phyloP scores from a whole-genome alignment of 2,329 filamentous ascomycete species.

The Hawksworthiomyces lignivorus region DNA sequence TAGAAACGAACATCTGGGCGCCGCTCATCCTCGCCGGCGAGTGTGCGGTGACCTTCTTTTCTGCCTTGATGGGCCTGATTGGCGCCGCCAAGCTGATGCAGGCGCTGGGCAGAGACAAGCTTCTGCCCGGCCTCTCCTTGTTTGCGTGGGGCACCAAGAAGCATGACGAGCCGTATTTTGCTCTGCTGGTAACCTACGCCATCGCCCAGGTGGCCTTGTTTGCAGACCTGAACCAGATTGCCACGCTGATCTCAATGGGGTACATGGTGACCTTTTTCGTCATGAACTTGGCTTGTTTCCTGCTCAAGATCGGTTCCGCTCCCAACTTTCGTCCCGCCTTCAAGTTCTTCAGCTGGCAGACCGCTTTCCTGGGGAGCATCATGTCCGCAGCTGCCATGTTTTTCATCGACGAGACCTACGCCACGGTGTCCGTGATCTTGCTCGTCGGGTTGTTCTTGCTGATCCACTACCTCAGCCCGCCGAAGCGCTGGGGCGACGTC shows the following conservation, averaged over 20 bases:
- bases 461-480: slow-evolving; percentile 78
- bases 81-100: slow-evolving; percentile 79
- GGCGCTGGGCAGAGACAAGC: slow-evolving; percentile 69
- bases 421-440: slow-evolving; percentile 64
- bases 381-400: slow-evolving; percentile 78
- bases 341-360: slow-evolving; percentile 83
- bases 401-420: slow-evolving; percentile 78
- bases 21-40: slow-evolving; percentile 71
- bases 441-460: slow-evolving; percentile 71
- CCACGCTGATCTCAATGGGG: slow-evolving; percentile 83
- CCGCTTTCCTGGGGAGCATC: slow-evolving; percentile 66
- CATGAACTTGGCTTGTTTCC: slow-evolving; percentile 79
- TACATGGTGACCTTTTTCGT: slow-evolving; percentile 84
- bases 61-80: slow-evolving; percentile 78
- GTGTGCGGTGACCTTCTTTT: slow-evolving; percentile 76
- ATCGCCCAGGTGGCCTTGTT: slow-evolving; percentile 75
- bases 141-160: slow-evolving; percentile 68
- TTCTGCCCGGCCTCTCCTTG: slow-evolving; percentile 66
- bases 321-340: slow-evolving; percentile 86
- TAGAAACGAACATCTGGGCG: slow-evolving; percentile 70
- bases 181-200: slow-evolving; percentile 67
- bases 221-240: slow-evolving; percentile 79
- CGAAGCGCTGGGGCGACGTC: slow-evolving; percentile 85
- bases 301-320: slow-evolving; percentile 78
- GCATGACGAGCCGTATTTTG: slow-evolving; percentile 66